Conservation (phyloP, 176 grass and related monocot species). For the Carex cristatella region DNA sequence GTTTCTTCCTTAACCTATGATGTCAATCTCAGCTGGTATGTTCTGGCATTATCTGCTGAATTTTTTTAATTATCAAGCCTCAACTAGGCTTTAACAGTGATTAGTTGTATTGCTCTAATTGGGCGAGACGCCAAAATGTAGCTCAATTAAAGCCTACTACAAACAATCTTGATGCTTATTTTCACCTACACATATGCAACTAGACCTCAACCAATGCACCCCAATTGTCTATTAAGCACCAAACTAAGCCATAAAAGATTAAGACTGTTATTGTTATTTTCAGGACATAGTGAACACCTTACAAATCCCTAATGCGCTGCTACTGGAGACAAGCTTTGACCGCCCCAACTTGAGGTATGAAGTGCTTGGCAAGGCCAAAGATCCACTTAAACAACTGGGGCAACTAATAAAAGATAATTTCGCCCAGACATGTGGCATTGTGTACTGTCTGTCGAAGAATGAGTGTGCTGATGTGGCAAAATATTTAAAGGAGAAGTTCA, state of each 20-base stretch:
- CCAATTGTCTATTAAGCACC: neutral
- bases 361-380: conserved; percentile 61
- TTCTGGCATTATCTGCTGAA: neutral
- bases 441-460: conserved; percentile 84
- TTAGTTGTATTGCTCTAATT: neutral
- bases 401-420: conserved; percentile 68
- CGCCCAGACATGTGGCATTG: conserved; percentile 61
- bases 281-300: conserved; percentile 63
- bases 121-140: neutral
- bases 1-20: neutral
- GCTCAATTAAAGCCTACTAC: neutral
- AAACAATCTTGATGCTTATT: neutral
- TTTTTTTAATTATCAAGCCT: neutral
- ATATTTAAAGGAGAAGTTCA: conserved; percentile 73
- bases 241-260: neutral
- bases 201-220: neutral
- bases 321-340: conserved; percentile 85
- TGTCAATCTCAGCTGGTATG: neutral
- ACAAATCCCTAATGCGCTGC: conserved; percentile 54
- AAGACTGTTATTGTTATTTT: conserved; percentile 9
- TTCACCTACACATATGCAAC: neutral
- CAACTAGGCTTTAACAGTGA: neutral
- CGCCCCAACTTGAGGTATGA: conserved; percentile 68
- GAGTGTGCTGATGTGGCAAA: conserved; percentile 81
- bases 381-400: conserved; percentile 61